Conservation (phyloP, 1,139 yeast species). For the Candida neerlandica region DNA sequence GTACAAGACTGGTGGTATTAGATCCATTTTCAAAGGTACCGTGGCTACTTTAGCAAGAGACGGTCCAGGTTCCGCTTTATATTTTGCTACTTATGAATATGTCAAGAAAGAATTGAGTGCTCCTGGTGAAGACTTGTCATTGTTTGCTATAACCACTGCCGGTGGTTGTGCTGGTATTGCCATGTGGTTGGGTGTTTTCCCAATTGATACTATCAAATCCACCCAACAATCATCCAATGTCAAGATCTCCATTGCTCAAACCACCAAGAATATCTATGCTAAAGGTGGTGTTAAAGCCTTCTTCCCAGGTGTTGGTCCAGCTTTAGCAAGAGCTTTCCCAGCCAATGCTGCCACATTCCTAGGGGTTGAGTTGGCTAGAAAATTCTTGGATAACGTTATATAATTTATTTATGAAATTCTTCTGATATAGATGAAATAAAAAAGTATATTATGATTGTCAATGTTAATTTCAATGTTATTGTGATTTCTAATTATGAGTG, state of each 20-base stretch:
- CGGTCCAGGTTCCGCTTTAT: conserved; percentile 97
- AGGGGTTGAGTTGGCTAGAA: conserved; percentile 89
- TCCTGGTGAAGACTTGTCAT: conserved; percentile 60
- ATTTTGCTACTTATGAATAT: conserved; percentile 92
- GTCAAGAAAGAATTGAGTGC: conserved; percentile 64
- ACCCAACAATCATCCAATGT: conserved; percentile 70
- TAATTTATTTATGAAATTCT: conserved; percentile 16
- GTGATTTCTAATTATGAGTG: background rate
- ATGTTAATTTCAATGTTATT: background rate
- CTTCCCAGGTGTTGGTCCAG: conserved; percentile 98
- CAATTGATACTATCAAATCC: conserved; percentile 93
- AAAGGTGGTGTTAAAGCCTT: conserved; percentile 87
- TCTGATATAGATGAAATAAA: background rate
- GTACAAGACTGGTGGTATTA: conserved; percentile 78
- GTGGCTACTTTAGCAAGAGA: conserved; percentile 92
- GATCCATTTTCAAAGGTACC: conserved; percentile 88
- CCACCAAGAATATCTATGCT: conserved; percentile 62
- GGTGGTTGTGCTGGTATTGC: conserved; percentile 96
- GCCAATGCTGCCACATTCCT: conserved; percentile 97
- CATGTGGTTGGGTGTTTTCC: conserved; percentile 97
- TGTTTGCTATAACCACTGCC: conserved; percentile 78
- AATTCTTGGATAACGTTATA: conserved; percentile 51
- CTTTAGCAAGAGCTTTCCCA: conserved; percentile 91
- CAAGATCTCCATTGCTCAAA: conserved; percentile 61
- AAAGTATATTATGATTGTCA: background rate